A percentile compares a stretch with the other conserved stretches of the same genome.
phyloP scores from a whole-genome alignment of 73 alveolate species.

The Stentor roeselii region DNA sequence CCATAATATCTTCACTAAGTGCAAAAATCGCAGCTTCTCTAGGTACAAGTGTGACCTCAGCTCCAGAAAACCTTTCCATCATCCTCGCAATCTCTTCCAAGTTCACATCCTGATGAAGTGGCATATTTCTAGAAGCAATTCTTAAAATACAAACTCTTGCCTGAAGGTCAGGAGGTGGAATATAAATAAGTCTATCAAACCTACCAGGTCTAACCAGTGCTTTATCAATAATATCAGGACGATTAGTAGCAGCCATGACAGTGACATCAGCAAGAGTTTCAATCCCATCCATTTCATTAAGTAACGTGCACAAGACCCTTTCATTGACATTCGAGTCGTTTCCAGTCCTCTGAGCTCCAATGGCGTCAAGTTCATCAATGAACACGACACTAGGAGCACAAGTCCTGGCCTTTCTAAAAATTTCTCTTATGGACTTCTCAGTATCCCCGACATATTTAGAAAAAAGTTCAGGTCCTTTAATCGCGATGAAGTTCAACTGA shows the following conservation, averaged over 20 bases:
- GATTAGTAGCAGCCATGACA: slow-evolving; percentile 96
- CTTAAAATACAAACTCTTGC: slow-evolving; percentile 89
- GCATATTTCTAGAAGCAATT: slow-evolving; percentile 94
- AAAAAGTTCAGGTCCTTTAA: slow-evolving; percentile 99
- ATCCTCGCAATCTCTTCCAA: slow-evolving; percentile 46
- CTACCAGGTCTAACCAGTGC: slow-evolving; percentile 93
- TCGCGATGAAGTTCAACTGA: slow-evolving; percentile 96
- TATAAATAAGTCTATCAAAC: slow-evolving; percentile 79
- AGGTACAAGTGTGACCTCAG: slow-evolving; percentile 89
- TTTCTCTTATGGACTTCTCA: slow-evolving; percentile 98
- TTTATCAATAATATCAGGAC: slow-evolving; percentile 83
- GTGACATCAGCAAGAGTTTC: slow-evolving; percentile 67
- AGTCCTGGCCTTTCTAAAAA: slow-evolving; percentile 93
- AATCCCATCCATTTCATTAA: slow-evolving; percentile 98
- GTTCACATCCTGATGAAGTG: slow-evolving; percentile 59
- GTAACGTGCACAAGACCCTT: slow-evolving; percentile 89
- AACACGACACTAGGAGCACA: slow-evolving; percentile 95
- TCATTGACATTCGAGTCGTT: slow-evolving; percentile 55
- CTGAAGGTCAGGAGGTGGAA: slow-evolving; percentile 97
- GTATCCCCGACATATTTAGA: slow-evolving; percentile 99
- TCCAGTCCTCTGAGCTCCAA: slow-evolving; percentile 87
- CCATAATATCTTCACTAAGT: slow-evolving; percentile 70
- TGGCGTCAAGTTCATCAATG: slow-evolving; percentile 97
- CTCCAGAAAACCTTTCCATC: slow-evolving; percentile 85
- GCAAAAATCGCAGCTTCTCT: slow-evolving; percentile 97